Conservation (phyloP, 805 yeast genomes). For the Clavispora vitiphila region DNA sequence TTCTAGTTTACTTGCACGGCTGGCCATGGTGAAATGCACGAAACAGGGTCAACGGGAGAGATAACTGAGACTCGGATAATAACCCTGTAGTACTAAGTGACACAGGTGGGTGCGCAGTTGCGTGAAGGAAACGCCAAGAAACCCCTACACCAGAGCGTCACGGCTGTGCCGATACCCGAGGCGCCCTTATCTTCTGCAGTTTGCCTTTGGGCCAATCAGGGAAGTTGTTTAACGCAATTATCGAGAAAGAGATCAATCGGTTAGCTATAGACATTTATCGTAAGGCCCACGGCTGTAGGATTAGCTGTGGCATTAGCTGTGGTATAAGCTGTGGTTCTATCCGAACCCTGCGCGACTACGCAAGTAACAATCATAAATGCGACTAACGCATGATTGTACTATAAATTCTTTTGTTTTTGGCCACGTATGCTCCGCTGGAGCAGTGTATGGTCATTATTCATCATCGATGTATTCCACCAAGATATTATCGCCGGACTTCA, state of each 20-base stretch:
- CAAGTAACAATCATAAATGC: too few relatives aligned
- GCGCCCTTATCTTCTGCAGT: too few relatives aligned
- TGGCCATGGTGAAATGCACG: slow-evolving; percentile 20
- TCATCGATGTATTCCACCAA: slow-evolving; percentile 29
- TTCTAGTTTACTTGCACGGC: slow-evolving; percentile 34
- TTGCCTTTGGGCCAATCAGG: too few relatives aligned
- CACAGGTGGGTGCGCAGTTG: slow-evolving; percentile 1
- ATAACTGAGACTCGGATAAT: neutral
- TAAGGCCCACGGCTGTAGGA: too few relatives aligned
- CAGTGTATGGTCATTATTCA: neutral
- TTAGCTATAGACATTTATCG: too few relatives aligned
- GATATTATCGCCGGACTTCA: slow-evolving; percentile 33
- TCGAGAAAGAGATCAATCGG: too few relatives aligned
- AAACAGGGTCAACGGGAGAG: neutral
- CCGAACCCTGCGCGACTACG: neutral
- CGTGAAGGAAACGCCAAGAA: neutral
- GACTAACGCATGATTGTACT: neutral
- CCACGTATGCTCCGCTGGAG: neutral
- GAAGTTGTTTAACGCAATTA: too few relatives aligned
- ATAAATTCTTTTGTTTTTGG: too few relatives aligned
- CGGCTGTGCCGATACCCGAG: neutral
- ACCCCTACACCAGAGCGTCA: neutral
- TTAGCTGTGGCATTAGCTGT: too few relatives aligned
- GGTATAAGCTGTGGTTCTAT: too few relatives aligned
- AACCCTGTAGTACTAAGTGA: neutral